Conservation (phyloP, 495 filamentous ascomycete genomes). For the Margaritispora aquatica region DNA sequence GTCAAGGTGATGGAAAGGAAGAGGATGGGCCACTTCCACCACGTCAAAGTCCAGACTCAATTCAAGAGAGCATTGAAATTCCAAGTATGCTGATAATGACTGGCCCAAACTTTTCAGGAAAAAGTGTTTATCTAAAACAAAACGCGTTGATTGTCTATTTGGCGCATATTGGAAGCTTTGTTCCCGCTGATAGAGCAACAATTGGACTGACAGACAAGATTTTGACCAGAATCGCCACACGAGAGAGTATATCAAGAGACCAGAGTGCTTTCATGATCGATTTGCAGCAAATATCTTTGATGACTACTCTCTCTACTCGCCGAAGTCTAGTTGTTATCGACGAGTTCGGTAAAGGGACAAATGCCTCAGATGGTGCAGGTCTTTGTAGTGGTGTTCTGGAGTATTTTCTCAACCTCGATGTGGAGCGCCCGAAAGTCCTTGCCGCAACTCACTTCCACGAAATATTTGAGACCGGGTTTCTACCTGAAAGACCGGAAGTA, state of each 20-base stretch:
- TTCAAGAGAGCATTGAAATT: slow-evolving; percentile 17
- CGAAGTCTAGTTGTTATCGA: slow-evolving; percentile 81
- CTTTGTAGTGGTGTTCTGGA: slow-evolving; percentile 78
- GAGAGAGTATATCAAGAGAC: slow-evolving; percentile 76
- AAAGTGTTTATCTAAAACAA: slow-evolving; percentile 94
- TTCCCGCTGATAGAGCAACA: slow-evolving; percentile 71
- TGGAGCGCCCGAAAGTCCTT: slow-evolving; percentile 72
- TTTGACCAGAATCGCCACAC: slow-evolving; percentile 78
- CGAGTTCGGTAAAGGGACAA: slow-evolving; percentile 96
- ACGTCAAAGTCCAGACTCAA: neutral
- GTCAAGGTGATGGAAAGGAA: slow-evolving; percentile 27
- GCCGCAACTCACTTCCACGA: slow-evolving; percentile 94
- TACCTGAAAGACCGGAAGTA: slow-evolving; percentile 51
- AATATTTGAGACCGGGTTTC: slow-evolving; percentile 71
- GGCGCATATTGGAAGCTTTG: slow-evolving; percentile 88
- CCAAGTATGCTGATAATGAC: slow-evolving; percentile 82
- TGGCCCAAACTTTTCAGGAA: slow-evolving; percentile 94
- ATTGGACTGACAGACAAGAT: slow-evolving; percentile 94
- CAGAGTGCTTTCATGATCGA: slow-evolving; percentile 95
- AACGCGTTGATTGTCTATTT: slow-evolving; percentile 90
- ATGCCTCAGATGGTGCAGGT: slow-evolving; percentile 73
- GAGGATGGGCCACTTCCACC: neutral
- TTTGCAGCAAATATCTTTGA: slow-evolving; percentile 78
- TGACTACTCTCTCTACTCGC: slow-evolving; percentile 69
- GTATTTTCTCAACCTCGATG: slow-evolving; percentile 56